Evolutionary conservation across 2,329 filamentous ascomycete genomes (phyloP).

Genomic region (Diaporthe vaccinii): DNA sequence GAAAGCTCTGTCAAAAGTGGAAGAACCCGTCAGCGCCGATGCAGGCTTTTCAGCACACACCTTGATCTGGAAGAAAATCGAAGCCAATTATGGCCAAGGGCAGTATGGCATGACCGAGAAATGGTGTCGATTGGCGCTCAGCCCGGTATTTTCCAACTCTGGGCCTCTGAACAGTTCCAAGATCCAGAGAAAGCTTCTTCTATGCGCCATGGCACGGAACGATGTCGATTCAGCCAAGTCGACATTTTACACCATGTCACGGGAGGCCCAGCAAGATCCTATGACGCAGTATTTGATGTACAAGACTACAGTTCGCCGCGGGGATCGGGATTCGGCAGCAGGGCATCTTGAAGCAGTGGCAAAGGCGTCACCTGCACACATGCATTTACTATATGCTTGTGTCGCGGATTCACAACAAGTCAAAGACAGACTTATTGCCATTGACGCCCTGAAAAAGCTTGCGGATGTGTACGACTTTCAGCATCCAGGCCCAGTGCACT

Average conservation of each 20-base stretch:
- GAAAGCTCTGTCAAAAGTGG: slow-evolving; percentile 58
- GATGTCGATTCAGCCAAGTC: slow-evolving; percentile 67
- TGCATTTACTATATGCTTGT: slow-evolving; percentile 82
- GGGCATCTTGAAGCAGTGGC: slow-evolving; percentile 75
- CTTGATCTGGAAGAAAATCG: slow-evolving; percentile 85
- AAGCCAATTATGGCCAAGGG: slow-evolving; percentile 66
- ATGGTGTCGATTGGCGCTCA: slow-evolving; percentile 81
- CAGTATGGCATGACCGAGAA: slow-evolving; percentile 68
- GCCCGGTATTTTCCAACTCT: slow-evolving; percentile 74
- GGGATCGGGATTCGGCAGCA: slow-evolving; percentile 70
- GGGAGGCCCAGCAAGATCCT: slow-evolving; percentile 69
- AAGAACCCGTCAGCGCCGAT: slow-evolving; percentile 65
- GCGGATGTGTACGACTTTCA: slow-evolving; percentile 67
- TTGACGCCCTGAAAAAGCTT: slow-evolving; percentile 71
- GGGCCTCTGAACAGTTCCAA: slow-evolving; percentile 77
- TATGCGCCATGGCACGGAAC: slow-evolving; percentile 74
- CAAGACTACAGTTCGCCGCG: slow-evolving; percentile 74
- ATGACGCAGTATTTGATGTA: slow-evolving; percentile 82
- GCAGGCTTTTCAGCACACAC: slow-evolving; percentile 78
- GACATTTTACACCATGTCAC: slow-evolving; percentile 71
- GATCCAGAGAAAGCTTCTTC: slow-evolving; percentile 79
- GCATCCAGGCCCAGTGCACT: slow-evolving; percentile 63
- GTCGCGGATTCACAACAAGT: slow-evolving; percentile 80
- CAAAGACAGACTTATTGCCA: slow-evolving; percentile 72
- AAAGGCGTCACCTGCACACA: slow-evolving; percentile 63